A percentile compares a stretch with the other conserved stretches of the same genome.
Evolutionary conservation across 257 asterid genomes (phyloP).

Genomic region (Jaltomata sinuosa): DNA sequence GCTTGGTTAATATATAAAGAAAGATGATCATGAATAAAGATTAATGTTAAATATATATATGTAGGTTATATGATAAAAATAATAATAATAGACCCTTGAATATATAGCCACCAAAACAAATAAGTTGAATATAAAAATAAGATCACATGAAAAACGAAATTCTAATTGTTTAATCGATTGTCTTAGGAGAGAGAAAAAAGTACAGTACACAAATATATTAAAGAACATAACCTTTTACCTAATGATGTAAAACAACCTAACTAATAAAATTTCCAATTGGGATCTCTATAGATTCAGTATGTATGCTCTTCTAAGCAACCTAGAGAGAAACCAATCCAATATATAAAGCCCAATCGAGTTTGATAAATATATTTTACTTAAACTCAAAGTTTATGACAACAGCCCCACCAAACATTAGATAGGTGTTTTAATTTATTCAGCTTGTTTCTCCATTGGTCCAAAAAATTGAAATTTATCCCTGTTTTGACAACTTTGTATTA

Average conservation of each 20-base stretch:
- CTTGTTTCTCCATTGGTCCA: conserved; percentile 45
- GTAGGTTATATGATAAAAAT: not conserved
- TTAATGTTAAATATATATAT: too few relatives aligned
- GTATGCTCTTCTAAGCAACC: conserved; percentile 44
- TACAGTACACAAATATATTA: conserved; percentile 3
- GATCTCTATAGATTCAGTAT: conserved; percentile 26
- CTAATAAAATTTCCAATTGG: conserved; percentile 46
- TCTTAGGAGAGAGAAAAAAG: conserved; percentile 6
- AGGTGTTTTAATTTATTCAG: conserved; percentile 13
- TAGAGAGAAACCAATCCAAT: not conserved
- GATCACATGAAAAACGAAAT: conserved; percentile 1
- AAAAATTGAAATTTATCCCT: conserved; percentile 48
- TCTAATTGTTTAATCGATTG: conserved; percentile 23
- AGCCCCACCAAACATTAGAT: conserved; percentile 47
- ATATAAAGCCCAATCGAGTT: not conserved
- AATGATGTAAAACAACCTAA: conserved; percentile 63
- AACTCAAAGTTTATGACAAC: conserved; percentile 42
- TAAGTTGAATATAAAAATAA: not conserved
- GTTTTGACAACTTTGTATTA: conserved; percentile 1
- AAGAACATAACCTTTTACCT: conserved; percentile 62
- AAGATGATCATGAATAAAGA: too few relatives aligned
- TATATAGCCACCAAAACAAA: not conserved
- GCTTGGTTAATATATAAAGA: too few relatives aligned
- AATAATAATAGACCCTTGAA: not conserved
- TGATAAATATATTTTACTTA: conserved; percentile 33